Evolutionary conservation across 495 filamentous ascomycete species (phyloP).

Genomic region (Hypoxylon subgilvum): DNA sequence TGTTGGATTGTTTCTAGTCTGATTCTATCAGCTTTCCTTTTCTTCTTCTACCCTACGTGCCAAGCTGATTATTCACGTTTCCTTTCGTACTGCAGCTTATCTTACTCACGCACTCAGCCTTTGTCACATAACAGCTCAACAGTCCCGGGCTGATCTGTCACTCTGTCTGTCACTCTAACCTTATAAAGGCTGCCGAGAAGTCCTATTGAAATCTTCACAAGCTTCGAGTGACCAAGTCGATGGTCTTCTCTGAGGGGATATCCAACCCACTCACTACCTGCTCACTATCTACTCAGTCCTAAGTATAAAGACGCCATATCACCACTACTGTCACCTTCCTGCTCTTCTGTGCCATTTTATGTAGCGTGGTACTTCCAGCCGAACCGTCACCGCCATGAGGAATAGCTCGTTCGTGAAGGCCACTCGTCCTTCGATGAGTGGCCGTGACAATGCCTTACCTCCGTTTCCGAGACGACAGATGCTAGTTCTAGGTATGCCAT

Average conservation of each 20-base stretch:
- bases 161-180: slow-evolving; percentile 4
- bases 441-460: slow-evolving; percentile 35
- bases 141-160: slow-evolving; percentile 24
- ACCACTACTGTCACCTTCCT: background rate
- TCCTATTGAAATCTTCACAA: background rate
- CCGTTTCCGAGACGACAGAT: slow-evolving; percentile 66
- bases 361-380: slow-evolving; percentile 16
- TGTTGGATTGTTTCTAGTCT: slow-evolving; percentile 30
- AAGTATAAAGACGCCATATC: slow-evolving; percentile 12
- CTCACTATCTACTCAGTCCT: background rate
- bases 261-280: background rate
- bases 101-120: slow-evolving; percentile 28
- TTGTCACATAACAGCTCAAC: slow-evolving; percentile 27
- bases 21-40: slow-evolving; percentile 36
- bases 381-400: slow-evolving; percentile 30
- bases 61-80: slow-evolving; percentile 29
- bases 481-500: slow-evolving; percentile 70
- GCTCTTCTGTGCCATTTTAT: slow-evolving; percentile 27
- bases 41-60: slow-evolving; percentile 3
- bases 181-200: slow-evolving; percentile 21
- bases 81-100: slow-evolving; percentile 29
- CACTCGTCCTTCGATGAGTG: slow-evolving; percentile 20
- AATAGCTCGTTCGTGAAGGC: slow-evolving; percentile 31
- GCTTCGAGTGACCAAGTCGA: background rate
- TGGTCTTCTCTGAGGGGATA: too few relatives aligned